Evolutionary conservation across 2,329 filamentous ascomycete species (phyloP), one percentile per base, ranked within the genome.

Genomic region (Cytospora chrysosperma): DNA sequence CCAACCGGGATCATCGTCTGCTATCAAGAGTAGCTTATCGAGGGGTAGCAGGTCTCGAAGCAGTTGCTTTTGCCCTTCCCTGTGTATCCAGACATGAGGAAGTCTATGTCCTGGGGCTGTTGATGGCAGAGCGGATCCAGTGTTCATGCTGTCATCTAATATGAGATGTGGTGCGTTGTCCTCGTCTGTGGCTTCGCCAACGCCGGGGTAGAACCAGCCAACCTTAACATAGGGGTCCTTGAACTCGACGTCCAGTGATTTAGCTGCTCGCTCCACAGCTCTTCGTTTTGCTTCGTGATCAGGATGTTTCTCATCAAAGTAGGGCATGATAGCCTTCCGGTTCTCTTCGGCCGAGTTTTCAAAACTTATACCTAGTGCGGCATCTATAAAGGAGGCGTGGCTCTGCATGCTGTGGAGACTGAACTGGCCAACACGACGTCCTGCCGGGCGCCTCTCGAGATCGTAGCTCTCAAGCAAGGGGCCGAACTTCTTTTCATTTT

Each of bases 361-460:
- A 62, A 43, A 51, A 21, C 32, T 61, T 28, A 76, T 68, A 5
- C 74, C 74, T 1, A 76, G 65, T 1, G 74, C 74, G 17, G 63
- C 61, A 56, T 76, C 75, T 67, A 76, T 73, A 19, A 68, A 67
- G 19, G 68, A 56, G 10, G 65, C 66, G 62, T 75, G 74, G 19
- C 59, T 64, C 12, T 67, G 68, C 26, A 76, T 64, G 52, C 75
- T 75, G 40, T 71, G 64, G 21, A 76, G 63, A 51, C 70, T 71
- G 0, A 68, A 69, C 10, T 65, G 52, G 7, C 66, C 70, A 1
- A 74, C 73, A 6, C 71, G 68, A 19, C 68, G 64, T 4, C 73
- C 75, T 8, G 76, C 66, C 1, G 73, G 74, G 15, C 71, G 69
- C n/a, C 75, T 71, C 64, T 77, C 75, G 17, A 60, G 62, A 43